Evolutionary conservation across 164 flowering plant species (phyloP), one percentile per base, ranked within the genome.

Genomic region (Magnolia officinalis): DNA sequence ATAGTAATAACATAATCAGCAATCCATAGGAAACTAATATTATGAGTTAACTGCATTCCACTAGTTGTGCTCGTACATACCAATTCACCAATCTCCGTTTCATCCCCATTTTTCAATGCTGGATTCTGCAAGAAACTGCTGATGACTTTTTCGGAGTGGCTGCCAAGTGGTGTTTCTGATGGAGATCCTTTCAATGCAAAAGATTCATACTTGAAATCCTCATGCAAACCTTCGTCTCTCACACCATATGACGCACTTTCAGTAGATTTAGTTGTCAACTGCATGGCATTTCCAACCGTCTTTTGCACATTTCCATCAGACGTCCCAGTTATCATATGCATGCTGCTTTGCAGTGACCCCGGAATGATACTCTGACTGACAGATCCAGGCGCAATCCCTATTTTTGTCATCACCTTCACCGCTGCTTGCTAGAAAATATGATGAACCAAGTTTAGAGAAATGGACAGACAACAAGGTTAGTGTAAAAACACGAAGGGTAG

Each of bases 91-190:
- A 75, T 29, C 67, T 78, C 80, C 2, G 64, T 64, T 23, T 80
- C 83, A 26, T 82, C 79, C 14, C 74, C 89, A 45, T 84, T 89
- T 78, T 82, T 81, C 76, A 91, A 78, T 75, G 82, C 64, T 50
- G 94, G 92, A 84, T 83, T 85, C 69, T 90, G 86, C 80, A 91
- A 80, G 83, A 92, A 90, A 75, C 77, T 84, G 84, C 76, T 83
- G 73, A 92, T 61, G 78, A 90, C 89, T 75, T 87, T 84, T 81
- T 91, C 98, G 6, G 95, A 83, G 64, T 86, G 90, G 75, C 84
- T 87, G 61, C 82, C 85, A 72, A 80, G 76, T 6, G 86, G 69
- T 24, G 83, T 21, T 45, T 85, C 82, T 29, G 73, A 63, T 63
- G 86, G 74, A 67, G 80, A 14, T 79, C 78, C 73, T 78, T 75